Evolutionary conservation across 2,329 filamentous ascomycete genomes (phyloP), one percentile per base, ranked within the genome.

Genomic region (Trematosphaeria pertusa): DNA sequence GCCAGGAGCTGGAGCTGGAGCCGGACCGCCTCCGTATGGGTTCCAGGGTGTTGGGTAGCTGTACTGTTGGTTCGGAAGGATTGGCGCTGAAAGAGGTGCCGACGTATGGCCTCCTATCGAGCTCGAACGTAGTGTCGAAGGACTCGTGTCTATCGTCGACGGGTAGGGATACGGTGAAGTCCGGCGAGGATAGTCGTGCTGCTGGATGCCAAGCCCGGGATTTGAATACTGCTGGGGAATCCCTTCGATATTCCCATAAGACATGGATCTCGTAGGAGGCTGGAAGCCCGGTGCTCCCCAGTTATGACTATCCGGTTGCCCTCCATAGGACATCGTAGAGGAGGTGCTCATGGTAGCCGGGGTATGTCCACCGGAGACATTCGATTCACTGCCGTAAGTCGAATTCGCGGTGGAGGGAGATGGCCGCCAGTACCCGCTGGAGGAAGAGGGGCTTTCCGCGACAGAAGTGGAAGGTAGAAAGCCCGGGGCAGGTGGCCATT

Each of bases 241-340:
- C 2, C 69, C 63, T 41, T 73, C 71, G 8, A 73, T 71, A 28
- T 72, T 68, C 3, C 70, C 67, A 36, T 71, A 73, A 0, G 71
- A 73, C 70, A 73, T 72, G 5, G 69, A 71, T 43, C 70, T 56
- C 18, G 65, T 58, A 4, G 69, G 69, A 3, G 64, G 61, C 32
- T 68, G 65, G 11, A 68, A 64, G 11, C 54, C 45, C 20, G 59
- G 55, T 40, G 65, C 58, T 22, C 46, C 46, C 67, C 67, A 70
- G 28, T 53, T 47, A 15, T 64, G 67, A n/a, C 37, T 48, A 14
- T 71, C 69, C 38, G 60, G 62, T 33, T 62, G 65, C 20, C 54
- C 48, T 15, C 50, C 64, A 31, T 69, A 69, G 15, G 67, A 67
- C 62, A 71, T 66, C 19, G 64, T 67, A n/a, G 69, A 69, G 46